Conservation (phyloP, 225 moss, liverwort and hornwort genomes). For the Climacium dendroides region DNA sequence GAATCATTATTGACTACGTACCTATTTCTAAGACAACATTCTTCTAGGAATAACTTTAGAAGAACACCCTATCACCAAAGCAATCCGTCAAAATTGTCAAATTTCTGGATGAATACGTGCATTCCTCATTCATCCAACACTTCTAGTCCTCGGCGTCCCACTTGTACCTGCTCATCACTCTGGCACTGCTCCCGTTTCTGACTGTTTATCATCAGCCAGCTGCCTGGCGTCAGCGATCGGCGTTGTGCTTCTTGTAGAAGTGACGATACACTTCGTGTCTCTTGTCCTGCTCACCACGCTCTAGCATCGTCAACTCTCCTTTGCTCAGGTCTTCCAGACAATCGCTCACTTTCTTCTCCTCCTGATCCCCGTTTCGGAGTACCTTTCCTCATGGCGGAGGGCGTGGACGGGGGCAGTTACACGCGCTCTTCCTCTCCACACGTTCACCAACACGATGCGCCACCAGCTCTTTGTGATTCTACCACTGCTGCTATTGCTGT, state of each 20-base stretch:
- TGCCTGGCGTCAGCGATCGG: background rate
- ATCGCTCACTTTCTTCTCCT: background rate
- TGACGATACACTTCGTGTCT: background rate
- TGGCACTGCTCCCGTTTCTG: background rate
- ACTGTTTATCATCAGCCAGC: background rate
- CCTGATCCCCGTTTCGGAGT: background rate
- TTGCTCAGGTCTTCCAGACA: background rate
- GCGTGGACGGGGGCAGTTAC: background rate
- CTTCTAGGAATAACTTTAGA: background rate
- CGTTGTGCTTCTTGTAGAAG: background rate
- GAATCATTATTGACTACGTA: background rate
- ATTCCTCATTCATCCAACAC: background rate
- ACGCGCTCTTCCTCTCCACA: background rate
- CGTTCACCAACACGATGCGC: background rate
- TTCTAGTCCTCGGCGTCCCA: background rate
- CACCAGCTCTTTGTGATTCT: background rate
- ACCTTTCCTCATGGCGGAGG: conserved; percentile 5
- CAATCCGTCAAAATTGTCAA: background rate
- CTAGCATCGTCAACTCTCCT: background rate
- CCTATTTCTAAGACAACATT: rapidly evolving
- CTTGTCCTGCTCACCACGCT: background rate
- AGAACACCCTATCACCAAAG: background rate
- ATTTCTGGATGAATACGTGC: background rate
- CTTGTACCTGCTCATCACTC: too few relatives aligned
- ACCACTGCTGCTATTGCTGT: background rate